These are phyloP conservation scores for Cryptococcus jaspeensis DNA, from an alignment of 1,284 basidiomycete species.

Conservation along the genomic window DNA sequence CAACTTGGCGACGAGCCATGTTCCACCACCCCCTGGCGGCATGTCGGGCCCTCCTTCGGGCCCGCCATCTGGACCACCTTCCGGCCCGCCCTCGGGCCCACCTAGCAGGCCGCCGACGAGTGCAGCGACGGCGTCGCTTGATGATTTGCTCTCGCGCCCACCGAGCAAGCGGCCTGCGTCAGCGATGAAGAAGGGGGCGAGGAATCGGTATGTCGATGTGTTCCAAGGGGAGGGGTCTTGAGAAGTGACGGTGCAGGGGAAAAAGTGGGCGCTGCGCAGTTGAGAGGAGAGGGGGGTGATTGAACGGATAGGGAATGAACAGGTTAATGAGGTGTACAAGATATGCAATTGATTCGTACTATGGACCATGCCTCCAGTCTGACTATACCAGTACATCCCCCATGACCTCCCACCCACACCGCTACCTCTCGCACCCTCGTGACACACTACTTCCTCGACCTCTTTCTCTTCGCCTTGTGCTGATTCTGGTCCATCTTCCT, in stretches of 20 bases:
- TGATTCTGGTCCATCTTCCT: constrained; percentile 57
- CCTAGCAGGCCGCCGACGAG: constrained; percentile 57
- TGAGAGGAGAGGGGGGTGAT: not conserved
- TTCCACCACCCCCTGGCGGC: constrained; percentile 29
- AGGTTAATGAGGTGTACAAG: too few relatives aligned
- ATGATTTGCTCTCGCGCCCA: constrained; percentile 48
- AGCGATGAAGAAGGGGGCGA: constrained; percentile 64
- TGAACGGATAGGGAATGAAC: too few relatives aligned
- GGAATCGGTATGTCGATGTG: constrained; percentile 71
- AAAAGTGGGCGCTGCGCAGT: not conserved
- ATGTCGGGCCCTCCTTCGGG: constrained; percentile 11
- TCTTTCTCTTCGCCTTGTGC: constrained; percentile 22
- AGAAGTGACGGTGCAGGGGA: constrained; percentile 2
- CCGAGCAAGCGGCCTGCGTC: constrained; percentile 41
- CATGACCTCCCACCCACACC: too few relatives aligned
- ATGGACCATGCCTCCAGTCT: too few relatives aligned
- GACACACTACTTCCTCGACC: constrained; percentile 9
- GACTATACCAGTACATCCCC: too few relatives aligned
- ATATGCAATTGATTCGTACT: too few relatives aligned
- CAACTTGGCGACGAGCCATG: constrained; percentile 37
- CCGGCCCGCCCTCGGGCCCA: constrained; percentile 13
- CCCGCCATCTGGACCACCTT: constrained; percentile 18
- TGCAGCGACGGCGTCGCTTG: constrained; percentile 53
- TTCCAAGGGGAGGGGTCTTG: constrained; percentile 26
- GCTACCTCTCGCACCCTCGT: too few relatives aligned